Evolutionary conservation across 1,139 yeast species (phyloP).

Genomic region (Dujonia santamariae): DNA sequence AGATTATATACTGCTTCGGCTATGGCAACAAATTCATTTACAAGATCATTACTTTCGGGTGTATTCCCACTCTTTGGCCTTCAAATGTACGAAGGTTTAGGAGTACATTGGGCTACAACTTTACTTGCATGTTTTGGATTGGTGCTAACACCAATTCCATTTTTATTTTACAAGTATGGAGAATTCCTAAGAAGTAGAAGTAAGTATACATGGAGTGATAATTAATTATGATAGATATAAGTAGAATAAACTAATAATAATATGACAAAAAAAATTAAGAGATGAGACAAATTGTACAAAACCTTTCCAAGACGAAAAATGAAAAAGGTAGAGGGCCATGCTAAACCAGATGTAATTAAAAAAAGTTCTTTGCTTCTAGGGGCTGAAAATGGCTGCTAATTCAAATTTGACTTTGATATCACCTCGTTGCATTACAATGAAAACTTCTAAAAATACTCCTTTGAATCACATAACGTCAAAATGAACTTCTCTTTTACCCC

Average conservation of each 20-base stretch:
- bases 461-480: no score
- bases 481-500: no score
- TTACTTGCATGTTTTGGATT: conserved; percentile 33
- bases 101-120: conserved; percentile 41
- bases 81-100: conserved; percentile 33
- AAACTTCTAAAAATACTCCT: no score
- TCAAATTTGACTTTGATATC: no score
- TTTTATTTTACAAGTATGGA: conserved; percentile 33
- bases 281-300: no score
- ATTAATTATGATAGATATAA: background rate
- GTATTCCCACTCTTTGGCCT: conserved; percentile 38
- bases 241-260: background rate
- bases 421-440: no score
- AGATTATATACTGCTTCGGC: conserved; percentile 40
- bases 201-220: conserved; percentile 22
- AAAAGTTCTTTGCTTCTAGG: no score
- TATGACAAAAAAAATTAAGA: no score
- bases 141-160: conserved; percentile 35
- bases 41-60: conserved; percentile 37
- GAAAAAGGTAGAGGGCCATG: no score
- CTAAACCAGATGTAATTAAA: no score
- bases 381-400: no score
- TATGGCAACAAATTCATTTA: conserved; percentile 39
- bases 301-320: no score
- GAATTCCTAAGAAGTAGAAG: conserved; percentile 24